Percentiles rank a stretch among this genome's conserved stretches.
phyloP scores from a whole-genome alignment of 2,329 filamentous ascomycete genomes.

The Alternaria consortialis region DNA sequence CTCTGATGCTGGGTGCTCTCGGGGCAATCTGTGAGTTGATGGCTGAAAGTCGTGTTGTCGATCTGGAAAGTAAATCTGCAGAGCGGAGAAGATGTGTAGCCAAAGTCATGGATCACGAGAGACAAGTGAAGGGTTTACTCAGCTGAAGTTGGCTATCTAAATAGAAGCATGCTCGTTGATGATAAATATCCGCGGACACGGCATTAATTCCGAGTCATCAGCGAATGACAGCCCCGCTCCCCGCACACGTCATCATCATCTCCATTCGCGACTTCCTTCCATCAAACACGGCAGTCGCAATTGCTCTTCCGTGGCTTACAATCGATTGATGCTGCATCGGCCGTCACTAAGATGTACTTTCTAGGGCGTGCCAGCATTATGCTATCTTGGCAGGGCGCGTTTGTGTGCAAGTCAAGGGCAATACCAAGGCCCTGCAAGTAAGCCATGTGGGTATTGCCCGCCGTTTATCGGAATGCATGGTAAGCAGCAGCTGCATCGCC shows the following conservation, averaged over 20 bases:
- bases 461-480: background rate
- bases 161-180: slow-evolving; percentile 5
- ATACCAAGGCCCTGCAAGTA: background rate
- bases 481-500: background rate
- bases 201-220: slow-evolving; percentile 7
- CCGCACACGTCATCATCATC: slow-evolving; percentile 17
- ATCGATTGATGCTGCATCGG: background rate
- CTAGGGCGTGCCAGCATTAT: background rate
- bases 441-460: background rate
- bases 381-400: background rate
- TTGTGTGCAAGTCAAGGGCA: background rate
- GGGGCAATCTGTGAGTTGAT: slow-evolving; percentile 28
- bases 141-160: background rate
- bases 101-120: slow-evolving; percentile 27
- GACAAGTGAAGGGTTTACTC: background rate
- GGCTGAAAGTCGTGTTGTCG: slow-evolving; percentile 27
- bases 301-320: background rate
- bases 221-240: slow-evolving; percentile 9
- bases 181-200: slow-evolving; percentile 13
- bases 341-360: background rate
- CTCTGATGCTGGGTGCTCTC: slow-evolving; percentile 23
- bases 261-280: background rate
- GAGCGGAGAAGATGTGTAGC: slow-evolving; percentile 12
- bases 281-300: background rate
- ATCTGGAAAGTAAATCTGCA: slow-evolving; percentile 10